phyloP scores from a whole-genome alignment of 140 eudicot species.

The Erigeron philadelphicus region DNA sequence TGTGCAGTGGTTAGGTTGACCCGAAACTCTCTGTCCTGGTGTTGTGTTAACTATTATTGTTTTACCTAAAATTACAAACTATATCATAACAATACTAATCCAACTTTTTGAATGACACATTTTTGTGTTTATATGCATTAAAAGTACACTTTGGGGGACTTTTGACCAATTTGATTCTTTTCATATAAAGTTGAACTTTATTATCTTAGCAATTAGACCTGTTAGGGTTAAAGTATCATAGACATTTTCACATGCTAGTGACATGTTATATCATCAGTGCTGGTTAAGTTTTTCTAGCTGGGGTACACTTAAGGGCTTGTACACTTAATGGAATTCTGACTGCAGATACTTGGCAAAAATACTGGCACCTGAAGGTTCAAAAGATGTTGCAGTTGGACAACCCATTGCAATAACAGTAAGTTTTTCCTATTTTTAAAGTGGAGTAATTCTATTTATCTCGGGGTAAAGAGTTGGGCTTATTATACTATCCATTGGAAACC shows the following conservation, averaged over 20 bases:
- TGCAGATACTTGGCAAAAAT: conserved; percentile 82
- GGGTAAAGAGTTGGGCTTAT: background rate
- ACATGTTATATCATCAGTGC: conserved; percentile 8
- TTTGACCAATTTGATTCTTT: background rate
- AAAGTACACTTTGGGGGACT: background rate
- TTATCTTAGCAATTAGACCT: background rate
- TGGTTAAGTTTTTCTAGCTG: conserved; percentile 2
- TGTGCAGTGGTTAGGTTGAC: no score
- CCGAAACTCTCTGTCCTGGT: background rate
- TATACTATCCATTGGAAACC: background rate
- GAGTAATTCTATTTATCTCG: background rate
- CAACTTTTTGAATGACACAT: background rate
- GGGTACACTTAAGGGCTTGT: conserved; percentile 20
- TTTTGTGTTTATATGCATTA: background rate
- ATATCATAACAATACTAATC: background rate
- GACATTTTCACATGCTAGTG: background rate
- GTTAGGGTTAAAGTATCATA: background rate
- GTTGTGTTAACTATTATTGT: background rate
- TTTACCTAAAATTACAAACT: background rate
- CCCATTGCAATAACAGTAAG: conserved; percentile 91
- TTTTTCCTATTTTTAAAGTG: conserved; percentile 10
- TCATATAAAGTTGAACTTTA: background rate
- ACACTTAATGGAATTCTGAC: conserved; percentile 11
- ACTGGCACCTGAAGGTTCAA: conserved; percentile 92
- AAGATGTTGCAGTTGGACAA: conserved; percentile 81